These are phyloP conservation scores for Rhizodiscina lignyota DNA, from an alignment of 495 filamentous ascomycete genomes.

Conservation along the genomic window DNA sequence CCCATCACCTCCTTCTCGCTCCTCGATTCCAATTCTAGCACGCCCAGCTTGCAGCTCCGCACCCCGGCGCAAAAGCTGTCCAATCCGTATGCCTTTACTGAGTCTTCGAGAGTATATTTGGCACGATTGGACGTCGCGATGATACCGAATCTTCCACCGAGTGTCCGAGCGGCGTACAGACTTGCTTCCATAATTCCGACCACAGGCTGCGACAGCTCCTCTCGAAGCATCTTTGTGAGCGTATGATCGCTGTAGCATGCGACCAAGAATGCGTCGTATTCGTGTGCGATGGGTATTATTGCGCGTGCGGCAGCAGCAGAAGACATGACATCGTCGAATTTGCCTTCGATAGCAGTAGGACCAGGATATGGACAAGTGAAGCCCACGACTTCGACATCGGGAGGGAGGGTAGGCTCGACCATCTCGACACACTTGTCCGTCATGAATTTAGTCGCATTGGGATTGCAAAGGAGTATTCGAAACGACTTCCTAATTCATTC, in stretches of 20 bases:
- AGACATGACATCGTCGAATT: slow-evolving; percentile 27
- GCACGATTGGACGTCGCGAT: too few relatives aligned
- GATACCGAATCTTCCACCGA: too few relatives aligned
- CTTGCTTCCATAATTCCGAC: slow-evolving; percentile 39
- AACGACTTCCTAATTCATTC: too few relatives aligned
- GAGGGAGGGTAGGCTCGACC: slow-evolving; percentile 23
- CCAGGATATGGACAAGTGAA: slow-evolving; percentile 29
- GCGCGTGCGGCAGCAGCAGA: slow-evolving; percentile 24
- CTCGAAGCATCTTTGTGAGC: slow-evolving; percentile 30
- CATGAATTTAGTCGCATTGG: slow-evolving; percentile 31
- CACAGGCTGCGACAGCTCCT: slow-evolving; percentile 26
- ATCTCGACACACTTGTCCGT: slow-evolving; percentile 26
- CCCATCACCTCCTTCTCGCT: slow-evolving; percentile 22
- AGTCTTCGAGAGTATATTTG: slow-evolving; percentile 23
- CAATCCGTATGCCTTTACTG: slow-evolving; percentile 24
- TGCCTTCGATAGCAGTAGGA: slow-evolving; percentile 30
- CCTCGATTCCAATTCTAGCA: slow-evolving; percentile 25
- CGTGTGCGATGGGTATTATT: slow-evolving; percentile 21
- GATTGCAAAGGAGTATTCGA: slow-evolving; percentile 33
- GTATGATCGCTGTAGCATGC: slow-evolving; percentile 33
- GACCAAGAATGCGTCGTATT: slow-evolving; percentile 31
- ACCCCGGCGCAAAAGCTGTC: slow-evolving; percentile 25
- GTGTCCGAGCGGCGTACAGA: too few relatives aligned
- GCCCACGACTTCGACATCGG: slow-evolving; percentile 25
- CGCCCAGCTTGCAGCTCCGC: slow-evolving; percentile 22